Base-by-base conservation (phyloP, 1,284 basidiomycete species). In the Schizophyllum commune region DNA sequence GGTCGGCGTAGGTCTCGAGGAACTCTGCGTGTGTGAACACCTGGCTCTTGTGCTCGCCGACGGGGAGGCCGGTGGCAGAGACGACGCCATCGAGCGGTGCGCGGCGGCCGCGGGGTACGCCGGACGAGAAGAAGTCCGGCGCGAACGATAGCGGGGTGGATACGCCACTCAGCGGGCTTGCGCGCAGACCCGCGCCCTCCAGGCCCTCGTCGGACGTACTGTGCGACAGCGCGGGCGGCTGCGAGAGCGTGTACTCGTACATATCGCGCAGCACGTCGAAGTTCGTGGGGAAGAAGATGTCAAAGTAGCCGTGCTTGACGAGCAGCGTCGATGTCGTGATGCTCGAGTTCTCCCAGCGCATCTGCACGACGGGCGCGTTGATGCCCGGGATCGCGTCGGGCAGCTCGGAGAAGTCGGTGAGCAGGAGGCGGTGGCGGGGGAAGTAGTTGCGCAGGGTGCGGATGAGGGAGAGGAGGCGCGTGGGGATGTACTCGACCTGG, bases 251-350 rank as follows among this genome's bases (percentile, higher is more conserved):
- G 66, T 87, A 80, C 70, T 93, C 89, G 74, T 97, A 97, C 82
- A 95, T 89, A 71, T 95, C 91, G 57, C 89, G 80, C 27, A 99
- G 79, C 20, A 83, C 82, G 58, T 86, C 83, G 67, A 99, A 99
- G 71, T 96, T 79, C 6, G 96, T 99, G 1, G 97, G 97, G 79
- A 99, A 99, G 80, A 99, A 95, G 65, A 99, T 99, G 75, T 99
- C 97, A 73, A 99, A 99, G 76, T 88, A 96, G 11, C 97, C 97
- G 70, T 93, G 97, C 66, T 90, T 88, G 61, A 99, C 97, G 66
- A 96, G 84, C 64, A 98, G 85, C 17, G 93, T 98, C 62, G 88
- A 82, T 68, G 93, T 95, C 2, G 97, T 91, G 4, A 98, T 88
- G 73, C 94, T 96, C 57, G 83, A 83, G 62, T 89, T 90, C 39